phyloP scores from a whole-genome alignment of 139 green algal genomes.

The Zygnema cylindricum region DNA sequence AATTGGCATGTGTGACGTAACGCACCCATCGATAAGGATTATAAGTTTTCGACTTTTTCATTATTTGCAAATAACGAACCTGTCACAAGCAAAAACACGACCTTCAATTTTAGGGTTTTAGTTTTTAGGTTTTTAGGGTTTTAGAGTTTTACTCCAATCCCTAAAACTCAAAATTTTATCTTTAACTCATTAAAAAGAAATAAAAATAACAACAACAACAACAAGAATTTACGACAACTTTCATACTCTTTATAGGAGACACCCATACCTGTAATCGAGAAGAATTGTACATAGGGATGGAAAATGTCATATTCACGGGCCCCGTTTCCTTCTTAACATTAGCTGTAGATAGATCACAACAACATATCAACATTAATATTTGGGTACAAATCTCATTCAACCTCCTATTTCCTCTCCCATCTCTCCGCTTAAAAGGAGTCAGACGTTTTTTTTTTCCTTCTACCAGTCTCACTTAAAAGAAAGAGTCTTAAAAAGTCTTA shows the following conservation, averaged over 20 bases:
- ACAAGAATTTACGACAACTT: too few species aligned
- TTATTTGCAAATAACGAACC: constrained; percentile 81
- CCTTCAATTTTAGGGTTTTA: constrained; percentile 1
- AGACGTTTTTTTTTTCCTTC: not conserved
- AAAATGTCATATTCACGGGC: constrained; percentile 91
- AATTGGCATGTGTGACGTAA: constrained; percentile 80
- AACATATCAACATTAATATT: too few species aligned
- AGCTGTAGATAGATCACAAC: constrained; percentile 38
- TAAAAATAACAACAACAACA: too few species aligned
- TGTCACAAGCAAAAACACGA: constrained; percentile 31
- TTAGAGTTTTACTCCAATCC: too few species aligned
- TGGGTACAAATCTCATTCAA: too few species aligned
- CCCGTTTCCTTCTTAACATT: constrained; percentile 75
- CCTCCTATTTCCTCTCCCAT: too few species aligned
- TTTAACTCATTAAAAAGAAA: too few species aligned
- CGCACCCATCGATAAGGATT: constrained; percentile 84
- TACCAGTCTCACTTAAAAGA: not conserved
- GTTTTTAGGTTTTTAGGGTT: too few species aligned
- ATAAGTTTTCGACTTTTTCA: constrained; percentile 82
- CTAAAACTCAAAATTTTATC: too few species aligned
- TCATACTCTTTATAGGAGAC: too few species aligned
- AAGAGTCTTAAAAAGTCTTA: too few species aligned
- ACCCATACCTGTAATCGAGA: constrained; percentile 66
- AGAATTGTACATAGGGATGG: constrained; percentile 83
- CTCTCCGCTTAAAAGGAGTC: not conserved